These are phyloP conservation scores for Paraphaeosphaeria minitans DNA, from an alignment of 2,329 filamentous ascomycete species.

Conservation along the genomic window DNA sequence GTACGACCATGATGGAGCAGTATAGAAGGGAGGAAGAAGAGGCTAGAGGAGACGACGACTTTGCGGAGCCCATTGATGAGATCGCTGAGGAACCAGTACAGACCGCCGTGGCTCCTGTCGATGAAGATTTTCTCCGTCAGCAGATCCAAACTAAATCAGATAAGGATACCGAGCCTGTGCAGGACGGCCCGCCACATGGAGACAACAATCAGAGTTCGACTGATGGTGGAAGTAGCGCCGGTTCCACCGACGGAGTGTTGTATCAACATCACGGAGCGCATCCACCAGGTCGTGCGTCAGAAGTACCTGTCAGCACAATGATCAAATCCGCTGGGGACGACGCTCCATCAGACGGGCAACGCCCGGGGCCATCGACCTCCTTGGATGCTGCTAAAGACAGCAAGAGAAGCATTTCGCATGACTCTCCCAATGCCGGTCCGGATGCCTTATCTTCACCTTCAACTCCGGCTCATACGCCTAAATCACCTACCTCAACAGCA, in stretches of 20 bases:
- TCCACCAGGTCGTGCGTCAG: not conserved
- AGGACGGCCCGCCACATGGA: constrained; percentile 7
- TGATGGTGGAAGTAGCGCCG: not conserved
- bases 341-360: not conserved
- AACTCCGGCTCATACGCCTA: not conserved
- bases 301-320: not conserved
- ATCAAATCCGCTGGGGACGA: not conserved
- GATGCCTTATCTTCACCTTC: constrained; percentile 5
- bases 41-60: constrained; percentile 61
- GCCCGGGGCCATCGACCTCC: not conserved
- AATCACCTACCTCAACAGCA: constrained; percentile 12
- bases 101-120: constrained; percentile 38
- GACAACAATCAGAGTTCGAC: not conserved
- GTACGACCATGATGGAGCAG: constrained; percentile 92
- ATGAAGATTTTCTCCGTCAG: constrained; percentile 26
- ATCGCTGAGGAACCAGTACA: constrained; percentile 45
- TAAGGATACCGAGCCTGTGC: not conserved
- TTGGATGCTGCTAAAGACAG: not conserved
- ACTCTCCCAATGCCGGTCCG: not conserved
- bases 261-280: not conserved
- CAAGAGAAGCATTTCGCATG: not conserved
- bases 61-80: constrained; percentile 63
- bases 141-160: constrained; percentile 25
- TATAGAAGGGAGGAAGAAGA: constrained; percentile 84
- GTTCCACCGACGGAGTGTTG: not conserved